Evolutionary conservation across 768 basidiomycete genomes (phyloP), one percentile per base, ranked within the genome.

Genomic region (Porpolomopsis calyptriformis): DNA sequence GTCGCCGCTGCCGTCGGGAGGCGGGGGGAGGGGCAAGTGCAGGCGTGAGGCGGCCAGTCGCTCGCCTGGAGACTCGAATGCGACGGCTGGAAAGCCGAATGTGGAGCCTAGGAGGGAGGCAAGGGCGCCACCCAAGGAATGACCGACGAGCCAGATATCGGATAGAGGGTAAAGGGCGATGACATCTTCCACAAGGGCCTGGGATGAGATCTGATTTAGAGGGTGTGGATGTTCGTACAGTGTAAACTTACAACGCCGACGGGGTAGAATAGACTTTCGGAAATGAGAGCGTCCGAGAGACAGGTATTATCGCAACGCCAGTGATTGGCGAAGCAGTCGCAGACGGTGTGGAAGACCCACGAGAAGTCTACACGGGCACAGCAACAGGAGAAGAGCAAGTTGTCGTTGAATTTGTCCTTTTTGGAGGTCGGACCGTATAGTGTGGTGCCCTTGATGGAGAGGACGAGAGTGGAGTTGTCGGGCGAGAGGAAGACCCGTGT

Each of bases 321-420:
- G 26, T 72, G 68, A 8, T 75, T 68, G 2, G 76, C 67, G 59
- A 80, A 92, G 64, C 94, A 98, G 54, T 87, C 74, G 65, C 94
- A 97, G 3, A 96, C 93, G 2, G 85, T 80, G 27, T 73, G 72
- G 58, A 89, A 83, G 22, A 76, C 58, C 92, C 93, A 97, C 2
- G 85, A 80, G 49, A 91, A 72, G 61, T 88, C 85, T 27, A 93
- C 85, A 25, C 80, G 73, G 12, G 91, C 93, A 55, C 94, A 98
- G 59, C 94, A 97, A 64, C 94, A 98, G 0, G 91, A 86, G 57
- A 87, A 89, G 14, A 89, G 62, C 61, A 88, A 55, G 55, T 89
- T 89, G 63, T 96, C 93, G 62, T 97, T 97, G 58, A 82, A 82
- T 65, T 90, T 93, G 65, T 98, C 94, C 56, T 84, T 80, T 67